Percentiles rank a stretch among this genome's conserved stretches.
phyloP scores from a whole-genome alignment of 179 eudicot species.

The Corrigiola litoralis region DNA sequence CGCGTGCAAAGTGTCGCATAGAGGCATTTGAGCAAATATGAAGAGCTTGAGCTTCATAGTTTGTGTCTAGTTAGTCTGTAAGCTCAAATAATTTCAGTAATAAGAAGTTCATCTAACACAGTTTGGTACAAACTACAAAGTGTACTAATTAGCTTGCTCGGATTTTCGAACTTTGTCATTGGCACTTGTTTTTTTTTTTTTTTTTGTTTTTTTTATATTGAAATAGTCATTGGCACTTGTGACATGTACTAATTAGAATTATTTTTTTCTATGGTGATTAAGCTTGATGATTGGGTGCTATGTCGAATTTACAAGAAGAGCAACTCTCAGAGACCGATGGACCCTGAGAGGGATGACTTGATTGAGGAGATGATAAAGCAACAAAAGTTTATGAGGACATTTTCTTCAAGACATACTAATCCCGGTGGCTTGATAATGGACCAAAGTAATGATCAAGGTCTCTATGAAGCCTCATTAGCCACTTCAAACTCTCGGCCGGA shows the following conservation, averaged over 20 bases:
- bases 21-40: too few relatives aligned
- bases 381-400: conserved; percentile 25
- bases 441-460: conserved; percentile 20
- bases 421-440: conserved; percentile 7
- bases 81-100: too few relatives aligned
- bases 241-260: background rate
- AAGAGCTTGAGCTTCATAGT: too few relatives aligned
- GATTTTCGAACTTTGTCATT: background rate
- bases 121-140: too few relatives aligned
- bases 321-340: conserved; percentile 32
- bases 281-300: conserved; percentile 66
- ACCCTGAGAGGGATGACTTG: conserved; percentile 35
- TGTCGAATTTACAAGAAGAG: conserved; percentile 63
- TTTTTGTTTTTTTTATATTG: background rate
- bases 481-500: conserved; percentile 17
- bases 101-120: too few relatives aligned
- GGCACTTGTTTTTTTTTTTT: background rate
- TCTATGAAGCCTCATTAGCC: conserved; percentile 22
- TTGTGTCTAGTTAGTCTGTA: too few relatives aligned
- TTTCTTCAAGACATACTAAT: conserved; percentile 17
- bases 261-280: background rate
- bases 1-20: too few relatives aligned
- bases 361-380: conserved; percentile 39
- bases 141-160: too few relatives aligned
- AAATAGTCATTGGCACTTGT: too few relatives aligned